Percentiles rank a stretch among this genome's conserved stretches.
phyloP scores from a whole-genome alignment of 768 basidiomycete species.

The Lactarius akahatsu region DNA sequence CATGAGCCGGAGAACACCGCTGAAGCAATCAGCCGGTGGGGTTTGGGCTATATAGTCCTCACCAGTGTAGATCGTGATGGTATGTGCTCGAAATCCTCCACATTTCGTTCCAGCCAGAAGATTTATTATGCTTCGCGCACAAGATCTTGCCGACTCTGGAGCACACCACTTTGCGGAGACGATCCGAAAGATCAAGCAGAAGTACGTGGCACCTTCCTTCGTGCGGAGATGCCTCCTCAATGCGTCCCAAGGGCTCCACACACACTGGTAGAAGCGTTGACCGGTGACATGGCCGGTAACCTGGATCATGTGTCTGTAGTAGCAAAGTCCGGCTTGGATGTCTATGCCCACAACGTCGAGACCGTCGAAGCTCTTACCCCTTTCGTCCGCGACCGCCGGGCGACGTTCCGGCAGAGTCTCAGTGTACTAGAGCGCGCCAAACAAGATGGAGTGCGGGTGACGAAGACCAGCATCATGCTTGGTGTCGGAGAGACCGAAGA shows the following conservation, averaged over 20 bases:
- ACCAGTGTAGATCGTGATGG: slow-evolving; percentile 98
- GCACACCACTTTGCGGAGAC: slow-evolving; percentile 95
- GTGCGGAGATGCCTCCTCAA: slow-evolving; percentile 3
- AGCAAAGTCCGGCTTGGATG: slow-evolving; percentile 91
- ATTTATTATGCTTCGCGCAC: slow-evolving; percentile 4
- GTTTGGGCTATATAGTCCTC: slow-evolving; percentile 94
- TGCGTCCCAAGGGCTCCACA: slow-evolving; percentile 70
- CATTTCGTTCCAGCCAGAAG: neutral
- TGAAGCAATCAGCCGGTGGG: slow-evolving; percentile 97
- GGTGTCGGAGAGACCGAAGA: slow-evolving; percentile 90
- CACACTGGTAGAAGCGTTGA: slow-evolving; percentile 94
- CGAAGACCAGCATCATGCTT: slow-evolving; percentile 99
- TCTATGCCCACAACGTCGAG: slow-evolving; percentile 97
- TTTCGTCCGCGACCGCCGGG: slow-evolving; percentile 91
- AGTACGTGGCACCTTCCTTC: slow-evolving; percentile 47
- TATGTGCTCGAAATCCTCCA: slow-evolving; percentile 38
- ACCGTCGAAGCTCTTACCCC: slow-evolving; percentile 94
- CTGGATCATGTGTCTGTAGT: slow-evolving; percentile 74
- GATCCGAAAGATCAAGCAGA: slow-evolving; percentile 92
- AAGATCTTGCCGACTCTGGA: slow-evolving; percentile 91
- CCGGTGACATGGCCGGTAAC: slow-evolving; percentile 88
- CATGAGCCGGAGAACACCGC: slow-evolving; percentile 99
- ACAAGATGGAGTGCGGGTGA: slow-evolving; percentile 77
- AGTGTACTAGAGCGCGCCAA: slow-evolving; percentile 82
- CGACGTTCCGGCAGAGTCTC: slow-evolving; percentile 84